Conservation (phyloP, 1,284 basidiomycete species). For the Neonothopanus nambi region DNA sequence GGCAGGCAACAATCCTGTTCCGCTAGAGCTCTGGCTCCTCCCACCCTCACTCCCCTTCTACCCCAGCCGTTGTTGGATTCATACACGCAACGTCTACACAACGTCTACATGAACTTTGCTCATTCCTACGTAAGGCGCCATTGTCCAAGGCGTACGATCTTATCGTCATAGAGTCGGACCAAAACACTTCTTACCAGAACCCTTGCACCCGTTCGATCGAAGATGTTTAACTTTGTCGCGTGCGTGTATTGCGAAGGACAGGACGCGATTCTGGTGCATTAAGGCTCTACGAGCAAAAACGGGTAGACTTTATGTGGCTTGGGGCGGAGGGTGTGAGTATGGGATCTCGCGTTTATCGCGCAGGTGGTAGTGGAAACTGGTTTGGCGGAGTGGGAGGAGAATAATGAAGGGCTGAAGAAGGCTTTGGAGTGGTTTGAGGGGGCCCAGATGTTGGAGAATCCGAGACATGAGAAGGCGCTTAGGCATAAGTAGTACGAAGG, state of each 20-base stretch:
- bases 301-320: conserved; percentile 95
- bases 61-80: conserved; percentile 98
- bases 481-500: conserved; percentile 87
- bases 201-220: conserved; percentile 92
- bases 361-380: conserved; percentile 94
- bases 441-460: conserved; percentile 89
- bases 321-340: conserved; percentile 89
- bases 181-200: conserved; percentile 92
- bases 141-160: conserved; percentile 77
- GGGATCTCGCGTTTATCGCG: conserved; percentile 92
- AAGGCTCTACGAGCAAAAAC: conserved; percentile 70
- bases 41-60: conserved; percentile 94
- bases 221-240: conserved; percentile 88
- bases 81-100: conserved; percentile 90
- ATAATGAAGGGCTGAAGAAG: conserved; percentile 64
- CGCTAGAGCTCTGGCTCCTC: conserved; percentile 91
- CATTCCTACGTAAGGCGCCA: conserved; percentile 62
- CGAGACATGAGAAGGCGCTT: conserved; percentile 73
- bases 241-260: conserved; percentile 73
- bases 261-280: conserved; percentile 77
- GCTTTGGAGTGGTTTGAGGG: conserved; percentile 90
- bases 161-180: conserved; percentile 85
- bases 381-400: conserved; percentile 75
- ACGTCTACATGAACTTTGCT: conserved; percentile 83
- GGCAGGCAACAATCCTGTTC: conserved; percentile 87